Evolutionary conservation across 2,329 filamentous ascomycete genomes (phyloP), one percentile per base, ranked within the genome.

Genomic region (Fusarium lyarnte): DNA sequence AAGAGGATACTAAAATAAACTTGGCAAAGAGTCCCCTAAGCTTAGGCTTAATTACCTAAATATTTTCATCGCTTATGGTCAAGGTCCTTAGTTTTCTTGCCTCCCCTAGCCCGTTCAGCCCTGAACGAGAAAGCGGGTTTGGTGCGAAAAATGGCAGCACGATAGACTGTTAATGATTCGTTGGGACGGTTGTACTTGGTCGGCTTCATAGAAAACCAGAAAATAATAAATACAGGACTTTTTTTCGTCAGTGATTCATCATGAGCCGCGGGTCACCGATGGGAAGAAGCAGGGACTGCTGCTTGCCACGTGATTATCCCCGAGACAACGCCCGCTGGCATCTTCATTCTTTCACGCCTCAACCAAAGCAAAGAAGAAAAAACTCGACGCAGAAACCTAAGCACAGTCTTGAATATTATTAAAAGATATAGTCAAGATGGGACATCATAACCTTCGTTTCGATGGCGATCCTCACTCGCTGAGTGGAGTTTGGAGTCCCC

Each of bases 381-480:
- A 69, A 41, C n/a, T 6, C 29, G 21, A n/a, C 49, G 13, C 52
- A 21, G n/a, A 47, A 35, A 58, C 19, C n/a, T 16, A 42, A n/a
- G 27, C 16, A n/a, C 38, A n/a, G 21, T 43, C 29, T n/a, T 45
- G 29, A 39, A 49, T n/a, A 16, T 19, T 21, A 7, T 36, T 9
- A 41, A 64, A 8, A 27, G 43, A 27, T 25, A 31, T 35, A 27
- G 33, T 45, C 31, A 41, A 58, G 9, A 73, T 73, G 70, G 70
- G 70, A 36, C 82, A 83, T 58, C 82, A 83, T 47, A 83, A 82
- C 25, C 76, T 79, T 41, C 79, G 78, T 59, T 83, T 81, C 45
- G 76, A 78, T 9, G 79, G 79, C 63, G 82, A 83, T 66, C 70
- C 76, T 45, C 71, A 79, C 55, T 77, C 82, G 27, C 54, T 79